Evolutionary conservation across 805 yeast genomes (phyloP).

Genomic region (Komagataella ulmi): DNA sequence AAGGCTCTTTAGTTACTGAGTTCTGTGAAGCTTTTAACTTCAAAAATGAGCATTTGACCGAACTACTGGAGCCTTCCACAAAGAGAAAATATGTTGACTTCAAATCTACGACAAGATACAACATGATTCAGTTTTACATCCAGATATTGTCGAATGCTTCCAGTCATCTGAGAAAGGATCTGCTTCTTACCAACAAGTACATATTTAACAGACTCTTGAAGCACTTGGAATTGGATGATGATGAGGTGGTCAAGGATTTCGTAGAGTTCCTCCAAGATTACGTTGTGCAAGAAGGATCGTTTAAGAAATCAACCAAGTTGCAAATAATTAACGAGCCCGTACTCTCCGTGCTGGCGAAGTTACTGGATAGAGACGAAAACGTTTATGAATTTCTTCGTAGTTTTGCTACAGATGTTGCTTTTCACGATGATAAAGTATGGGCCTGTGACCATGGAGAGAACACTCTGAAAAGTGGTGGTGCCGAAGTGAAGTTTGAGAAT

Average conservation of each 20-base stretch:
- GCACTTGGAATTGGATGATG: constrained; percentile 40
- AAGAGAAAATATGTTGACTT: neutral
- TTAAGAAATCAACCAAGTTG: constrained; percentile 58
- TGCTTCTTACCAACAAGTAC: constrained; percentile 41
- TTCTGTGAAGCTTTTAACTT: constrained; percentile 60
- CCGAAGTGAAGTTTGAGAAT: constrained; percentile 30
- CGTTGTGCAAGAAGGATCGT: constrained; percentile 45
- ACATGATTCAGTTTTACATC: constrained; percentile 52
- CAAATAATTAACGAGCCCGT: constrained; percentile 70
- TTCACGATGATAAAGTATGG: constrained; percentile 39
- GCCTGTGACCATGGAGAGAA: constrained; percentile 14
- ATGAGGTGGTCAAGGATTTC: constrained; percentile 23
- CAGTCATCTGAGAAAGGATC: constrained; percentile 48
- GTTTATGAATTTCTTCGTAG: constrained; percentile 33
- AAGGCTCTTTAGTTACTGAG: constrained; percentile 38
- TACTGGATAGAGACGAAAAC: constrained; percentile 22
- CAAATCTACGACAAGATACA: constrained; percentile 37
- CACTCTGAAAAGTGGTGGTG: constrained; percentile 21
- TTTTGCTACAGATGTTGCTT: constrained; percentile 34
- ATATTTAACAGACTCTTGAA: constrained; percentile 60
- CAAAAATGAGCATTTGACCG: constrained; percentile 45
- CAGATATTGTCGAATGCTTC: constrained; percentile 33
- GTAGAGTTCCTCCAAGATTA: constrained; percentile 32
- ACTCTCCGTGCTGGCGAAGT: constrained; percentile 38
- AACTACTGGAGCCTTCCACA: constrained; percentile 36